A percentile compares a stretch with the other conserved stretches of the same genome.
Evolutionary conservation across 148 eudicot species (phyloP).

Genomic region (Cornus kousa): DNA sequence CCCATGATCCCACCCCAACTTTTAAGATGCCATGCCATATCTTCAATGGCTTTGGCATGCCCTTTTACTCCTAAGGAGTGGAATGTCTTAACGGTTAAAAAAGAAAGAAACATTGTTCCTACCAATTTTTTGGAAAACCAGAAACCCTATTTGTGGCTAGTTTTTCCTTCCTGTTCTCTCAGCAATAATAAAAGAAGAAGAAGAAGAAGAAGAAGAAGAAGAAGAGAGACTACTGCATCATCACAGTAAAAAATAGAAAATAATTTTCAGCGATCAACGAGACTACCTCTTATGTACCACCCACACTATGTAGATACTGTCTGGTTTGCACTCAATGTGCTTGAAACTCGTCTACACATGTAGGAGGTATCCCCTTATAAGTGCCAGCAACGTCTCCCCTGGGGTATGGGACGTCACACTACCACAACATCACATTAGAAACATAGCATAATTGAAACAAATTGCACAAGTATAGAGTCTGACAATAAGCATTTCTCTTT

Average conservation of each 20-base stretch:
- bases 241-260: background rate
- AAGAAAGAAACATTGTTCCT: background rate
- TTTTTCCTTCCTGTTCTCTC: background rate
- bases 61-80: background rate
- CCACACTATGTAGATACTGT: too few species aligned
- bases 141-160: background rate
- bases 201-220: too few species aligned
- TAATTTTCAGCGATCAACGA: too few species aligned
- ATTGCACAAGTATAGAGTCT: background rate
- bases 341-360: too few species aligned
- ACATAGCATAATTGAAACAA: background rate
- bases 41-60: background rate
- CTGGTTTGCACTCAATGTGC: too few species aligned
- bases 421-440: background rate
- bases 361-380: too few species aligned
- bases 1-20: too few species aligned
- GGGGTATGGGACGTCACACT: too few species aligned
- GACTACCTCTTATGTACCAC: too few species aligned
- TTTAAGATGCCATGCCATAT: too few species aligned
- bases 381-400: too few species aligned
- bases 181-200: background rate
- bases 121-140: background rate
- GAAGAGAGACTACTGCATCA: background rate
- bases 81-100: too few species aligned
- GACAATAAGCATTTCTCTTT: background rate